Base-by-base conservation (phyloP, 352 stramenopile genomes). In the Aphanomyces invadans region DNA sequence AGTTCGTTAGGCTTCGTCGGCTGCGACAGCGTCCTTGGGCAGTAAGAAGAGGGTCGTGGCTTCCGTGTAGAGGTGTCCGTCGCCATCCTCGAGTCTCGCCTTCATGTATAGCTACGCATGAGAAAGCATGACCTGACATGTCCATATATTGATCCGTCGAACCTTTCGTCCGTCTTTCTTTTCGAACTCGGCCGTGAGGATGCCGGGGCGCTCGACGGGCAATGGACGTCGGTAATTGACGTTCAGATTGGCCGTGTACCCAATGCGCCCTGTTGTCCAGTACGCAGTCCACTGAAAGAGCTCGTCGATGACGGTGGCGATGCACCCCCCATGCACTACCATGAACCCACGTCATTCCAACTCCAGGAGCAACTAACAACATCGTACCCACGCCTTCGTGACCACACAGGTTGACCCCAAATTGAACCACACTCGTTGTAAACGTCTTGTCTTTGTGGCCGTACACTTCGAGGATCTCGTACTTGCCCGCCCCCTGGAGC, bases 221-320 rank as follows among this genome's bases (percentile, higher is more conserved):
- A 67, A 28, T 9, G 60, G 60, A 2, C 48, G 48, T 28, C 60
- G 60, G 32, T 57, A 67, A 44, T 67, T 67, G 45, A 67, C 60
- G n/a, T 67, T 67, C 32, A 67, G 32, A n/a, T 67, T 67, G 28
- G 60, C 60, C 21, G 60, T 67, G 49, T 57, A 67, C 11, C 60
- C 60, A 19, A 67, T 51, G 31, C 48, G 39, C 3, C 60, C 38
- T 26, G 28, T 67, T 19, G 60, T 67, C 60, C 60, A 67, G 26
- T 60, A 67, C 42, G 48, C 38, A 7, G 60, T 67, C 60, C 60
- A 67, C 15, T 51, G 38, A 33, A 67, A 67, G 29, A 67, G 49
- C 33, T 67, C 60, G 32, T 67, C 60, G 26, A 49, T 57, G n/a
- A 67, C 38, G 7, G 60, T 67, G 17, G 39, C 32, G 23, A 67